phyloP scores from a whole-genome alignment of 2,329 filamentous ascomycete species.

The Ploettnerulaceae sp. region DNA sequence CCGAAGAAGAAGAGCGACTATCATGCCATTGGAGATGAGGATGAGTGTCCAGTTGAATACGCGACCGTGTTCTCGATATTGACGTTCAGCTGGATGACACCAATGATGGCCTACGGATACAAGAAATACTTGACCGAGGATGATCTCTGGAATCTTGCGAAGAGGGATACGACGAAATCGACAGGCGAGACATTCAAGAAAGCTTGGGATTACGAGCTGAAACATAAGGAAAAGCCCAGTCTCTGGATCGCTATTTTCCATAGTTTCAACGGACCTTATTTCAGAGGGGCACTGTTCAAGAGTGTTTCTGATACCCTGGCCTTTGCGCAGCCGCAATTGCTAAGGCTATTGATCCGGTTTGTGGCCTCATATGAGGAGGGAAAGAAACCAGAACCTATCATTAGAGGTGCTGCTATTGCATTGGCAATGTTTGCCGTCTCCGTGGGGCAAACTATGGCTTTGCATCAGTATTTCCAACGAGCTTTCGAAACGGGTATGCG shows the following conservation, averaged over 20 bases:
- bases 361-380: constrained; percentile 67
- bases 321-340: constrained; percentile 85
- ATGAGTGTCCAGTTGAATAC: constrained; percentile 73
- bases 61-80: constrained; percentile 89
- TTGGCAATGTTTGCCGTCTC: constrained; percentile 89
- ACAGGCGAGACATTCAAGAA: constrained; percentile 67
- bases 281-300: constrained; percentile 80
- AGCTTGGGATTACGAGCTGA: constrained; percentile 72
- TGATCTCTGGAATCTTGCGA: constrained; percentile 88
- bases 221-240: constrained; percentile 66
- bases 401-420: constrained; percentile 82
- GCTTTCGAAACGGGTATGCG: constrained; percentile 95
- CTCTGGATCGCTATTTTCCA: constrained; percentile 82
- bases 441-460: constrained; percentile 76
- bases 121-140: constrained; percentile 88
- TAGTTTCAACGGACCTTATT: constrained; percentile 81
- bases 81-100: constrained; percentile 98
- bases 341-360: constrained; percentile 79
- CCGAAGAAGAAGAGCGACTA: constrained; percentile 66
- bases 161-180: constrained; percentile 69
- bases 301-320: constrained; percentile 78
- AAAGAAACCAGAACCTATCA: constrained; percentile 64
- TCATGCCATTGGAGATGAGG: constrained; percentile 60
- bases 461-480: constrained; percentile 97
- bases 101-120: constrained; percentile 94